A percentile compares a stretch with the other conserved stretches of the same genome.
phyloP scores from a whole-genome alignment of 176 grass and related monocot species.

The Pontederia paniculata region DNA sequence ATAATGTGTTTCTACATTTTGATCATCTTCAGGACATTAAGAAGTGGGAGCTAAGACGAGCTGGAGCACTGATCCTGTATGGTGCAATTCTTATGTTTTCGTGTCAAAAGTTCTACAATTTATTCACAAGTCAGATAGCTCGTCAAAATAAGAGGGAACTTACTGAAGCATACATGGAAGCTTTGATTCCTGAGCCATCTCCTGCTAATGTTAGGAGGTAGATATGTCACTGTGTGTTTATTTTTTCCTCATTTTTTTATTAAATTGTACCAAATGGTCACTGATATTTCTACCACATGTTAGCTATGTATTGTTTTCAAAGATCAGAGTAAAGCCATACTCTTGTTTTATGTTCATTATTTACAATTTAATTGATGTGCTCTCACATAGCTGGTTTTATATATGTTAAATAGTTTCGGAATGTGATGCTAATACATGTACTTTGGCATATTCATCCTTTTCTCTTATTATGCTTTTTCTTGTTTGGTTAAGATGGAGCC shows the following conservation, averaged over 20 bases:
- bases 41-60: constrained; percentile 22
- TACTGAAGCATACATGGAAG: constrained; percentile 30
- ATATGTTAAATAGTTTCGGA: no score
- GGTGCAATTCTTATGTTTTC: constrained; percentile 7
- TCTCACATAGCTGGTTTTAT: no score
- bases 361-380: no score
- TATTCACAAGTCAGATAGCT: constrained; percentile 4
- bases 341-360: no score
- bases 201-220: constrained; percentile 29
- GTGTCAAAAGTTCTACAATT: constrained; percentile 12
- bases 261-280: not conserved
- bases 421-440: no score
- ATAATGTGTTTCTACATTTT: not conserved
- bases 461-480: no score
- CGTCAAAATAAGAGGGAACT: constrained; percentile 20
- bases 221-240: constrained; percentile 5
- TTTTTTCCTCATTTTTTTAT: not conserved
- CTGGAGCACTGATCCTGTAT: constrained; percentile 24
- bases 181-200: constrained; percentile 32
- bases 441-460: no score
- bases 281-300: no score
- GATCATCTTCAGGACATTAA: constrained; percentile 12
- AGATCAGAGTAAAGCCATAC: no score
- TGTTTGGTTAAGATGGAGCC: no score
- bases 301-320: no score